Conservation (phyloP, 352 stramenopile species). For the Phytophthora pluvialis region DNA sequence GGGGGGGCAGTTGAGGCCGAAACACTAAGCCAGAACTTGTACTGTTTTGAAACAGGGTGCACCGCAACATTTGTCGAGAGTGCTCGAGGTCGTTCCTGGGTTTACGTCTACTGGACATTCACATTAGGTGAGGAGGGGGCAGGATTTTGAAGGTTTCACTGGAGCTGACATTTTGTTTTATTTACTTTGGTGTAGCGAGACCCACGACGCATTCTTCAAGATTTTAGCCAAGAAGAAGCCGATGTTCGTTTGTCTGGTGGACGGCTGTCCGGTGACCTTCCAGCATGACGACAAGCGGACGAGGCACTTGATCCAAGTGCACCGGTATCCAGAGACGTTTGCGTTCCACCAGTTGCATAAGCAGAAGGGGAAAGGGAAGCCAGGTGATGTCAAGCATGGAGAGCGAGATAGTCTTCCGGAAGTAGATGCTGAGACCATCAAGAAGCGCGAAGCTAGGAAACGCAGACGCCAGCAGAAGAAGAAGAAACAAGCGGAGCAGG, state of each 20-base stretch:
- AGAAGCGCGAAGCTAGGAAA: conserved; percentile 44
- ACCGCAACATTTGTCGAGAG: conserved; percentile 55
- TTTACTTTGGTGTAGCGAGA: conserved; percentile 43
- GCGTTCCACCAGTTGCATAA: conserved; percentile 41
- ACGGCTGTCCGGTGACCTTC: conserved; percentile 53
- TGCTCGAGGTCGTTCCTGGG: conserved; percentile 61
- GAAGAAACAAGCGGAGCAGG: conserved; percentile 28
- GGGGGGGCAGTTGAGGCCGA: neutral
- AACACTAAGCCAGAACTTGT: neutral
- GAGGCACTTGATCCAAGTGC: conserved; percentile 47
- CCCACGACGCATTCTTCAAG: conserved; percentile 69
- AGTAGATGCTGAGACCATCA: conserved; percentile 25
- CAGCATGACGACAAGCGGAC: conserved; percentile 60
- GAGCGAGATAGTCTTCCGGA: neutral
- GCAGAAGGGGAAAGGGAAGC: conserved; percentile 14
- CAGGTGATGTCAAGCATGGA: neutral
- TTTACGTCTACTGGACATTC: conserved; percentile 57
- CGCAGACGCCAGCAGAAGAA: conserved; percentile 37
- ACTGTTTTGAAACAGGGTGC: conserved; percentile 16
- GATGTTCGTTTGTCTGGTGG: conserved; percentile 65
- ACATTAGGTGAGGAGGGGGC: conserved; percentile 38
- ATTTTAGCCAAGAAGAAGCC: conserved; percentile 65
- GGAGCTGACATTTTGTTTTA: neutral
- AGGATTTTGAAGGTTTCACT: neutral
- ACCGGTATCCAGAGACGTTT: conserved; percentile 52